A percentile compares a stretch with the other conserved stretches of the same genome.
Evolutionary conservation across 805 yeast species (phyloP).

Genomic region (Nakazawaea holstii): DNA sequence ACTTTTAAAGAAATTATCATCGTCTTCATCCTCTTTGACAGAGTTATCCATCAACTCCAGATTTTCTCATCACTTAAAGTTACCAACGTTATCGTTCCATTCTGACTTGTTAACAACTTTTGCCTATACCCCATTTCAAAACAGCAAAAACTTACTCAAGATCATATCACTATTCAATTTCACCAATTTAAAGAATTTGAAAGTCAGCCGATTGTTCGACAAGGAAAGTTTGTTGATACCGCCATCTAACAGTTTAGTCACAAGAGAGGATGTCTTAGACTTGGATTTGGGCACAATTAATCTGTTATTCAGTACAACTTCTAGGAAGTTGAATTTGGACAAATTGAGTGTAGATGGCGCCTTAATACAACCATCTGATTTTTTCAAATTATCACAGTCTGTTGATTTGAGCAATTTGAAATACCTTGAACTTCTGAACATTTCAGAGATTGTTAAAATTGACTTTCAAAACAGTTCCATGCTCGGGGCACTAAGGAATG

Average conservation of each 20-base stretch:
- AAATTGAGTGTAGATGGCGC: conserved; percentile 6
- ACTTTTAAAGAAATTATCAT: not conserved
- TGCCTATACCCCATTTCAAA: conserved; percentile 2
- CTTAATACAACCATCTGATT: conserved; percentile 1
- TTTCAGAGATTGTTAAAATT: not conserved
- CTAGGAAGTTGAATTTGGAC: not conserved
- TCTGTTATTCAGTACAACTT: not conserved
- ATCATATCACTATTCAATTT: not conserved
- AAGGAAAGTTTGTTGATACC: not conserved
- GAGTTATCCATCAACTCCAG: conserved; percentile 2
- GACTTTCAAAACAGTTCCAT: not conserved
- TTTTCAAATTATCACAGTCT: not conserved
- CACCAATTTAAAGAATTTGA: not conserved
- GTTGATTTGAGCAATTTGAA: not conserved
- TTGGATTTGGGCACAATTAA: not conserved
- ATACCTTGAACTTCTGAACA: not conserved
- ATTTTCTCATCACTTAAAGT: not conserved
- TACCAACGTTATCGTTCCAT: not conserved
- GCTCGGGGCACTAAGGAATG: not conserved
- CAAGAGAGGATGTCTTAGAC: not conserved
- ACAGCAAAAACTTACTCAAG: not conserved
- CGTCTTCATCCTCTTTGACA: not conserved
- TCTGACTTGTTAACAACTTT: not conserved
- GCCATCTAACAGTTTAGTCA: not conserved
- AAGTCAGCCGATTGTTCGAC: not conserved